phyloP scores from a whole-genome alignment of 2,329 filamentous ascomycete genomes.

The Torrubiella hemipterigena region DNA sequence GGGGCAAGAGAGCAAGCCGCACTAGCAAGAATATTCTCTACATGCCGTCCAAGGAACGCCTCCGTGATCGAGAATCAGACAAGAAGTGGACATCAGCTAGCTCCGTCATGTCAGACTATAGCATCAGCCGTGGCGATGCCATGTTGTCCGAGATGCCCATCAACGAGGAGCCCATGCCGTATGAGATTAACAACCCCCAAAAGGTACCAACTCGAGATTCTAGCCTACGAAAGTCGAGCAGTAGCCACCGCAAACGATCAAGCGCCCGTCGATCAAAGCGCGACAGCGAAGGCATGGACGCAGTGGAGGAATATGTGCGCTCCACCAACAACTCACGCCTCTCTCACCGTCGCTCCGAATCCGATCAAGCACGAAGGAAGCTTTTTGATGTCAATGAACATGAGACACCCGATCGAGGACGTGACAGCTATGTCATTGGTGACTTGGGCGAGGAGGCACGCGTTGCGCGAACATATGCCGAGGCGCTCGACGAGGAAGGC shows the following conservation, averaged over 20 bases:
- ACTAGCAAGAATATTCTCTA: conserved; percentile 53
- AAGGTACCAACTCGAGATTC: conserved; percentile 57
- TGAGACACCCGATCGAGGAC: conserved; percentile 8
- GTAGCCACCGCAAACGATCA: conserved; percentile 40
- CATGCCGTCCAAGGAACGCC: conserved; percentile 59
- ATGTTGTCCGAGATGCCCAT: conserved; percentile 42
- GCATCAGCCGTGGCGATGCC: conserved; percentile 28
- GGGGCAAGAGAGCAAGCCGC: conserved; percentile 44
- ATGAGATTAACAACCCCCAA: conserved; percentile 26
- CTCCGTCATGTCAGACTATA: conserved; percentile 23
- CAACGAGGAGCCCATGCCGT: conserved; percentile 36
- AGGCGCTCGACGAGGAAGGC: conserved; percentile 39
- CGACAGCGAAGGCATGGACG: conserved; percentile 23
- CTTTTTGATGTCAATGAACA: conserved; percentile 8
- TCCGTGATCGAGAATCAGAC: conserved; percentile 51
- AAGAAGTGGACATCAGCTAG: conserved; percentile 38
- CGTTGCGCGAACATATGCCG: conserved; percentile 1
- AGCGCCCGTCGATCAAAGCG: conserved; percentile 37
- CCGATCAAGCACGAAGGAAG: conserved; percentile 4
- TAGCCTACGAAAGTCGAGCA: conserved; percentile 50
- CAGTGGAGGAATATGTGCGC: conserved; percentile 18
- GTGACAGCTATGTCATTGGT: conserved; percentile 19
- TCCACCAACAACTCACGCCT: not conserved
- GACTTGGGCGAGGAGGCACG: conserved; percentile 13
- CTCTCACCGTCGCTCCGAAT: conserved; percentile 6